Evolutionary conservation across 2,329 filamentous ascomycete species (phyloP).

Genomic region (Biscogniauxia mediterranea): DNA sequence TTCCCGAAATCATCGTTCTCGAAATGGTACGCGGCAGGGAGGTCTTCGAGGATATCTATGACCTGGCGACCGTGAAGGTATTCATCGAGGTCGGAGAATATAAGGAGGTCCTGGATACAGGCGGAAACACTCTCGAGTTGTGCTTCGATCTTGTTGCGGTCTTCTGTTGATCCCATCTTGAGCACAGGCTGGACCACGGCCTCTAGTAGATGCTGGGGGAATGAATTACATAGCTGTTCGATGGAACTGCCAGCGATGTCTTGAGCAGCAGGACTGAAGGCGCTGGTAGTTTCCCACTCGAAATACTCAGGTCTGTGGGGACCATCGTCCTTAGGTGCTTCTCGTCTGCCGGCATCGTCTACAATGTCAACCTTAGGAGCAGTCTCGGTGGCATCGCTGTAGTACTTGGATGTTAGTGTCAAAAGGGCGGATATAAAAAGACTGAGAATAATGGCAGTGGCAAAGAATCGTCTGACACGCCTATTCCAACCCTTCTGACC

Average conservation of each 20-base stretch:
- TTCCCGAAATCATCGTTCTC: constrained; percentile 36
- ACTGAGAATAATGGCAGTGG: background rate
- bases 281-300: constrained; percentile 26
- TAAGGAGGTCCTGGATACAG: constrained; percentile 45
- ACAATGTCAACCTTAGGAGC: background rate
- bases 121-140: constrained; percentile 53
- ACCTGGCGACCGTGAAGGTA: constrained; percentile 41
- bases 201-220: constrained; percentile 26
- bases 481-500: constrained; percentile 1
- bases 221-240: constrained; percentile 27
- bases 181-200: constrained; percentile 37
- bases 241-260: constrained; percentile 13
- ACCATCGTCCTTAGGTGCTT: constrained; percentile 8
- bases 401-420: background rate
- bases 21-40: constrained; percentile 41
- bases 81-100: constrained; percentile 52
- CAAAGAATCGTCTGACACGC: background rate
- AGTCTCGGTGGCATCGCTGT: background rate
- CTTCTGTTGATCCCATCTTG: constrained; percentile 48
- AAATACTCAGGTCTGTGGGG: constrained; percentile 13
- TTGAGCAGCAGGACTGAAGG: constrained; percentile 26
- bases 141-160: constrained; percentile 39
- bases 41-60: constrained; percentile 45
- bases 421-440: background rate
- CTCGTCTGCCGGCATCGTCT: background rate